Conservation (phyloP, 331 rosid genomes). For the Quercus tomentella region DNA sequence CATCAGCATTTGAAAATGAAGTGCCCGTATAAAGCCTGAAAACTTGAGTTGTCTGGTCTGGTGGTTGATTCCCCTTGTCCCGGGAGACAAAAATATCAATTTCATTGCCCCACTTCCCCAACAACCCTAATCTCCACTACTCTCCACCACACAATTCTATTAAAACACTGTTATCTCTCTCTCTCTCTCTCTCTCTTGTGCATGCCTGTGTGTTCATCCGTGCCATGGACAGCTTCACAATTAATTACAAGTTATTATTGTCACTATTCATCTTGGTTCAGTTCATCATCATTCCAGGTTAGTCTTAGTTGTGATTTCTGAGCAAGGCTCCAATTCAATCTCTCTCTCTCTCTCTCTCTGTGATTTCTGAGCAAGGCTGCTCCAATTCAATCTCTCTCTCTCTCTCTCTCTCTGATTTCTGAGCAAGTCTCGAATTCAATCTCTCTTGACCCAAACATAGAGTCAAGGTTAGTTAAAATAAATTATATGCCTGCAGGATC, state of each 20-base stretch:
- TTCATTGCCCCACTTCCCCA: neutral
- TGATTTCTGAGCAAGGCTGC: neutral
- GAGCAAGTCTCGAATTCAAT: neutral
- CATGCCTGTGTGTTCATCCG: neutral
- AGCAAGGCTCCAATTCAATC: neutral
- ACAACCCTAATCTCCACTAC: conserved; percentile 9
- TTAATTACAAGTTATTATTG: neutral
- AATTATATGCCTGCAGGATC: neutral
- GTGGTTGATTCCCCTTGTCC: neutral
- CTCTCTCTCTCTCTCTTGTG: neutral
- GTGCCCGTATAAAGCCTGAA: neutral
- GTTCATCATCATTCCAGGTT: conserved; percentile 13
- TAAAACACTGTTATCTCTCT: neutral
- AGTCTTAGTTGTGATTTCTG: neutral
- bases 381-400: neutral
- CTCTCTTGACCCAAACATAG: neutral
- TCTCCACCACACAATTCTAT: conserved; percentile 23
- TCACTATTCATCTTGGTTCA: conserved; percentile 5
- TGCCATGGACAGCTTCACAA: conserved; percentile 9
- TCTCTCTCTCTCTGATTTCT: neutral
- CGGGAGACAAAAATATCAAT: neutral
- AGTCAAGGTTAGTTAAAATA: neutral
- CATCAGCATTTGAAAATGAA: neutral
- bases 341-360: no score
- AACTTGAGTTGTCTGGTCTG: neutral